Evolutionary conservation across 305 asterid genomes (phyloP).

Genomic region (Plantago rigida): DNA sequence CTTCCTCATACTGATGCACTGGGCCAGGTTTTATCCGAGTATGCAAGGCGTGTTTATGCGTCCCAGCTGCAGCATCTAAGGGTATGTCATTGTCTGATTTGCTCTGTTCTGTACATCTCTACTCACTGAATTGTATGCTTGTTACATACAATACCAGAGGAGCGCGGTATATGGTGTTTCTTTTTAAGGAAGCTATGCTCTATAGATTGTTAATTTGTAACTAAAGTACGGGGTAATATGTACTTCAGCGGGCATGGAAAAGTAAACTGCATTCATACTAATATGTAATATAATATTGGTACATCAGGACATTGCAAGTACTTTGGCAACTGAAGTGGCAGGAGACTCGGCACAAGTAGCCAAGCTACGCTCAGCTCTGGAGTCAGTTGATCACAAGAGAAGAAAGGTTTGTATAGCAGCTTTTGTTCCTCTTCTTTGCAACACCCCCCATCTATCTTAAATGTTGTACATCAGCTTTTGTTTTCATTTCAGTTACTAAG

Average conservation of each 20-base stretch:
- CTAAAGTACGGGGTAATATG: background rate
- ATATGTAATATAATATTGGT: slow-evolving; percentile 21
- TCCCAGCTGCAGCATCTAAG: slow-evolving; percentile 90
- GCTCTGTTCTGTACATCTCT: slow-evolving; percentile 14
- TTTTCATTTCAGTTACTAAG: no score
- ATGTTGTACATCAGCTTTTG: no score
- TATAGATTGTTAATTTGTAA: background rate
- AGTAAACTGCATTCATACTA: slow-evolving; percentile 3
- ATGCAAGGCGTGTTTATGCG: slow-evolving; percentile 79
- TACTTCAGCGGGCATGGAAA: slow-evolving; percentile 11
- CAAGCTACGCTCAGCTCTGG: slow-evolving; percentile 94
- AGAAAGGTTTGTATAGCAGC: slow-evolving; percentile 53
- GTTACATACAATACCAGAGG: background rate
- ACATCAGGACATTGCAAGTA: slow-evolving; percentile 90
- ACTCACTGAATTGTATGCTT: slow-evolving; percentile 8
- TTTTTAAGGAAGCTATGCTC: no score
- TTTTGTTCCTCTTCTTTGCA: slow-evolving; percentile 14
- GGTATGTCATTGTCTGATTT: slow-evolving; percentile 35
- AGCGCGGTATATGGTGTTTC: no score
- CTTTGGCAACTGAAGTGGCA: slow-evolving; percentile 91
- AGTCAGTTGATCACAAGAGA: slow-evolving; percentile 98
- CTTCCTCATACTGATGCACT: slow-evolving; percentile 94
- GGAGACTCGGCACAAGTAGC: slow-evolving; percentile 88
- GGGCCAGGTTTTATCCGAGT: slow-evolving; percentile 90
- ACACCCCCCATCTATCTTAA: no score